phyloP scores from a whole-genome alignment of 75 land plant species.

The Sequoiadendron giganteum region DNA sequence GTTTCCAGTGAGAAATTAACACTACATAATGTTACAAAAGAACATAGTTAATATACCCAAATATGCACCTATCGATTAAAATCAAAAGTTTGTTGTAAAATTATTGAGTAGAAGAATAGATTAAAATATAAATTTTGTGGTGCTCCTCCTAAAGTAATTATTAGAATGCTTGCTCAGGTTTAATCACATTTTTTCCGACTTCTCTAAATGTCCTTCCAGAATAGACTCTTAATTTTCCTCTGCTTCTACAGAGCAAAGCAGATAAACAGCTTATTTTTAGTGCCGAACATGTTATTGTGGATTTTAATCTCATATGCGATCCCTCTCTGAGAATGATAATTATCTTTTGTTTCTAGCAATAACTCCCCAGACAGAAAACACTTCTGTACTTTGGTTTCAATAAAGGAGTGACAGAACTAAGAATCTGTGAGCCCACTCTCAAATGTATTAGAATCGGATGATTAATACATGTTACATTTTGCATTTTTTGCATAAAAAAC shows the following conservation, averaged over 20 bases:
- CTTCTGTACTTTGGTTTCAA: background rate
- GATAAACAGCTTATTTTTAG: background rate
- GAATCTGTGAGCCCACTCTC: background rate
- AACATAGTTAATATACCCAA: background rate
- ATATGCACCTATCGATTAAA: background rate
- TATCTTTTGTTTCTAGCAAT: background rate
- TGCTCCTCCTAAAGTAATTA: background rate
- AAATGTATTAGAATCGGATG: background rate
- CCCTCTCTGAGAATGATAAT: background rate
- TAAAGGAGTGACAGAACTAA: background rate
- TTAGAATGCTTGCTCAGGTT: background rate
- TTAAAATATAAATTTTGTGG: background rate
- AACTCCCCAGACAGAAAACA: background rate
- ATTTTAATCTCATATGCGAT: background rate
- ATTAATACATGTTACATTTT: background rate
- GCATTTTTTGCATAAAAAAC: background rate
- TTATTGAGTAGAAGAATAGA: background rate
- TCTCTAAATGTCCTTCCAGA: background rate
- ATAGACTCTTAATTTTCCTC: background rate
- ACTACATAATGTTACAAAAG: background rate
- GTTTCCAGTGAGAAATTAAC: background rate
- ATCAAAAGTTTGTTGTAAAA: background rate
- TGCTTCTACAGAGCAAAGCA: background rate
- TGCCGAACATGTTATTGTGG: background rate
- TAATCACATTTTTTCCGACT: background rate